Conservation (phyloP, 1,139 yeast species). For the Nakaseomyces delphensis region DNA sequence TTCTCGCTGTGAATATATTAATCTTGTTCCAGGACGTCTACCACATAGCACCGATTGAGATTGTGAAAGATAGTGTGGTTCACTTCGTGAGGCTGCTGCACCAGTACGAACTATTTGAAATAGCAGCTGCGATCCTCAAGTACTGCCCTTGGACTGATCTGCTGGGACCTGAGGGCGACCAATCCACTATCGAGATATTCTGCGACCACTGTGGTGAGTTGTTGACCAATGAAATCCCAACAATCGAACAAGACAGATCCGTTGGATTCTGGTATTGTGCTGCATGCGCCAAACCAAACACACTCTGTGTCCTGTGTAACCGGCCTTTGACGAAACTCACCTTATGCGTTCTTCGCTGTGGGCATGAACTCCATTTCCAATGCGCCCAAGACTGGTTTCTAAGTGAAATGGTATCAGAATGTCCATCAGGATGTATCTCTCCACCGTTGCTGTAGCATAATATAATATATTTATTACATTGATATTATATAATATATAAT, state of each 20-base stretch:
- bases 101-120: slow-evolving; percentile 30
- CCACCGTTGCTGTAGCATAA: slow-evolving; percentile 2
- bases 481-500: too few species aligned
- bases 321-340: slow-evolving; percentile 70
- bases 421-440: slow-evolving; percentile 67
- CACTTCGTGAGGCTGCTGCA: slow-evolving; percentile 29
- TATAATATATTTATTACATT: too few species aligned
- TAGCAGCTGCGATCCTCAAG: slow-evolving; percentile 29
- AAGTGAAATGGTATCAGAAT: slow-evolving; percentile 52
- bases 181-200: slow-evolving; percentile 48
- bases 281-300: slow-evolving; percentile 50
- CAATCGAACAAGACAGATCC: slow-evolving; percentile 25
- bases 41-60: slow-evolving; percentile 16
- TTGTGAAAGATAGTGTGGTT: slow-evolving; percentile 25
- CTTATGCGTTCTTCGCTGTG: slow-evolving; percentile 64
- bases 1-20: slow-evolving; percentile 24
- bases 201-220: slow-evolving; percentile 63
- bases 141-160: slow-evolving; percentile 31
- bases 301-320: slow-evolving; percentile 71
- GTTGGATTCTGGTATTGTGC: slow-evolving; percentile 83
- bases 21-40: slow-evolving; percentile 26
- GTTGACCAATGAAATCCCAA: slow-evolving; percentile 54
- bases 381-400: slow-evolving; percentile 77
- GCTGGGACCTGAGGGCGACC: slow-evolving; percentile 22
- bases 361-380: slow-evolving; percentile 78